Conservation (phyloP, 768 basidiomycete species). For the Podaxis mareebaensis region DNA sequence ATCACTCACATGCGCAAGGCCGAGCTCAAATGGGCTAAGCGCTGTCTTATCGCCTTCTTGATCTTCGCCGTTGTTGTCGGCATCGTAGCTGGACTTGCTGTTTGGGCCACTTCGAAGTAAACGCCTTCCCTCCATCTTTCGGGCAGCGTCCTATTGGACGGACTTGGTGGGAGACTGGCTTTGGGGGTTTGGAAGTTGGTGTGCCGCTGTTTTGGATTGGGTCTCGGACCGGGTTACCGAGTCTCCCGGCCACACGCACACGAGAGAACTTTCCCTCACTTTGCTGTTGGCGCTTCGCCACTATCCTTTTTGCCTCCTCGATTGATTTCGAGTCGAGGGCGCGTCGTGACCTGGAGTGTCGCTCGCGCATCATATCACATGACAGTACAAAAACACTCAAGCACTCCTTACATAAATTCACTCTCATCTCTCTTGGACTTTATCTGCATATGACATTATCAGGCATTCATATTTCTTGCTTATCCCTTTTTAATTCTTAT, state of each 20-base stretch:
- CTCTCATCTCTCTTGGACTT: neutral
- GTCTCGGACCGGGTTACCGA: neutral
- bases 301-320: neutral
- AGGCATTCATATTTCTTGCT: too few relatives aligned
- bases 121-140: neutral
- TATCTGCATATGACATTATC: too few relatives aligned
- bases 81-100: slow-evolving; percentile 29
- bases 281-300: neutral
- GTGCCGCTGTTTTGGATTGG: neutral
- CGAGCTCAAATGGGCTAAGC: slow-evolving; percentile 58
- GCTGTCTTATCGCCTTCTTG: slow-evolving; percentile 55
- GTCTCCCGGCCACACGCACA: neutral
- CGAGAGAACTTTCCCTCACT: neutral
- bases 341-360: neutral
- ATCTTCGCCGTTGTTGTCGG: slow-evolving; percentile 39
- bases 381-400: neutral
- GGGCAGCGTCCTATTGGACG: neutral
- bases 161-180: neutral
- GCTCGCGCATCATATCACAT: neutral
- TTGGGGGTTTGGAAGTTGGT: neutral
- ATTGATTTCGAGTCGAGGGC: neutral
- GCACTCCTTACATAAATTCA: neutral
- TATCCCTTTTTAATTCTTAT: too few relatives aligned
- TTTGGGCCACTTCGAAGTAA: slow-evolving; percentile 28
- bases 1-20: slow-evolving; percentile 46